Evolutionary conservation across 176 grass and related monocot genomes (phyloP).

Genomic region (Hordeum marinum): DNA sequence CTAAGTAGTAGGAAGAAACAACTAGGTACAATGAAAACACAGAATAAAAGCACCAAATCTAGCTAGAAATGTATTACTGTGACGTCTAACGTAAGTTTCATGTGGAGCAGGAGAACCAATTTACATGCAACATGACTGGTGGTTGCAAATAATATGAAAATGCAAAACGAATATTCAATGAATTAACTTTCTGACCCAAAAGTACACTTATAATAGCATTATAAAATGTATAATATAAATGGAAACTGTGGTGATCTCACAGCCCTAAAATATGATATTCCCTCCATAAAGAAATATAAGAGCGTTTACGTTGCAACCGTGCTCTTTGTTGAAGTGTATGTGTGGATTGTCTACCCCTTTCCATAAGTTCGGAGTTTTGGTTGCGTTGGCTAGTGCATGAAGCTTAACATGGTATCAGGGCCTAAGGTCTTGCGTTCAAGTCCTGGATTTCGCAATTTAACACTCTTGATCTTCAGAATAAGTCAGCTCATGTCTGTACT

Average conservation of each 20-base stretch:
- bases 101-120: neutral
- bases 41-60: neutral
- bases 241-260: neutral
- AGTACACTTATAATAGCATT: neutral
- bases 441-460: too few species aligned
- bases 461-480: neutral
- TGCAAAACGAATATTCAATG: neutral
- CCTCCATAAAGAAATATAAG: neutral
- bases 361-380: too few species aligned
- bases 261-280: neutral
- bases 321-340: too few species aligned
- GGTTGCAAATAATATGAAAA: neutral
- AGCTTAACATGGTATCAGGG: too few species aligned
- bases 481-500: too few species aligned
- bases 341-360: too few species aligned
- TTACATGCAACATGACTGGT: constrained; percentile 2
- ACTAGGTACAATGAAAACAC: neutral
- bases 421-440: too few species aligned
- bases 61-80: neutral
- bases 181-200: neutral
- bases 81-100: neutral
- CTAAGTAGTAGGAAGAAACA: neutral
- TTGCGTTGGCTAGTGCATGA: too few species aligned
- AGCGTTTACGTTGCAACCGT: neutral
- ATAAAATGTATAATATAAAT: neutral